Evolutionary conservation across 1,284 basidiomycete genomes (phyloP), one percentile per base, ranked within the genome.

Genomic region (Melampsora medusae): DNA sequence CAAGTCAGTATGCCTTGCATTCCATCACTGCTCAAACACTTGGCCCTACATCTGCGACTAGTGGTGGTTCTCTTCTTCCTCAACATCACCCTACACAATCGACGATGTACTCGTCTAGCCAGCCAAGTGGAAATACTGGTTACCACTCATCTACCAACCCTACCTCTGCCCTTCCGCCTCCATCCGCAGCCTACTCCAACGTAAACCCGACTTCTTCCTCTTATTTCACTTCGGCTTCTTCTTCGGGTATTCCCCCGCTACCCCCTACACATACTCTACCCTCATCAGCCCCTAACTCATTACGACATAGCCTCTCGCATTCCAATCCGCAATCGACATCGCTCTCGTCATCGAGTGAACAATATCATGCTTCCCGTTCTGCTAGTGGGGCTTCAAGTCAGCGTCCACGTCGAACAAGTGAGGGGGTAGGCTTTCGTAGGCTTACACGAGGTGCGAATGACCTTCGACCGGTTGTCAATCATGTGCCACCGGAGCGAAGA

Each of bases 351-450:
- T 48, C 59, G 19, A 64, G 60, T 17, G 72, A 75, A 50, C 65
- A 75, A n/a, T 75, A 75, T 56, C 67, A 75, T 61, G 72, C 42
- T 19, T 75, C 72, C 12, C 50, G 72, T 16, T 75, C 72, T 14
- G 72, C 65, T 35, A 60, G 50, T 49, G 66, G 65, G 33, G 25
- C 65, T 25, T 75, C 72, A 16, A 67, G 25, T 42, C 72, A 67
- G 56, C 72, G 38, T 14, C 48, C 33, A 42, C 61, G 31, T 64
- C 69, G n/a, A 17, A 25, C 69, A 3, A 25, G 35, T 53, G 62
- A 67, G 42, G 28, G 22, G n/a, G 42, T 75, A 53, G 65, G 72
- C 35, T 67, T 75, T 67, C 65, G 72, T 49, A 28, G 53, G 38
- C 56, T 67, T 28, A 12, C 48, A 17, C 61, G 56, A 12, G 65